A percentile compares a stretch with the other conserved stretches of the same genome.
Conservation (phyloP, 352 stramenopile genomes). For the Globisporangium emineosum region DNA sequence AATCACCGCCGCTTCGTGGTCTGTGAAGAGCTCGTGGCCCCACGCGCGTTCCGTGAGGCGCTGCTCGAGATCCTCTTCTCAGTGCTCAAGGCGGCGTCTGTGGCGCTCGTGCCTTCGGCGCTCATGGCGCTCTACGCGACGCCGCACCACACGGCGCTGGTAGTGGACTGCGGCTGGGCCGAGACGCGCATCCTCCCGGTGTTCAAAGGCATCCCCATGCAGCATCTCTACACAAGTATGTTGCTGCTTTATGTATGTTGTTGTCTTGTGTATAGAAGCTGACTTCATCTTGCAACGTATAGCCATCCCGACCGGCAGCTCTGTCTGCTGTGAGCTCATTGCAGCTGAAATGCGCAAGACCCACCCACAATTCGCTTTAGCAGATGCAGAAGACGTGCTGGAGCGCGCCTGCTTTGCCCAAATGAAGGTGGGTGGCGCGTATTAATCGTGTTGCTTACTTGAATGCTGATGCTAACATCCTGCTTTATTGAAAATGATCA, state of each 20-base stretch:
- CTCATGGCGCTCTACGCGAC: slow-evolving; percentile 69
- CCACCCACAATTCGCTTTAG: slow-evolving; percentile 17
- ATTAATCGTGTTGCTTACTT: neutral
- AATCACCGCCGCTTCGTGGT: slow-evolving; percentile 71
- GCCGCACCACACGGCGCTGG: slow-evolving; percentile 65
- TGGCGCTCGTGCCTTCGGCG: slow-evolving; percentile 67
- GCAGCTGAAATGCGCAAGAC: slow-evolving; percentile 24
- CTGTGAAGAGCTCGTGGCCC: slow-evolving; percentile 72
- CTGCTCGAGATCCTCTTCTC: slow-evolving; percentile 62
- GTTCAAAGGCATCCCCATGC: slow-evolving; percentile 80
- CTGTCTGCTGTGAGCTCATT: slow-evolving; percentile 42
- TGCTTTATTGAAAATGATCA: neutral
- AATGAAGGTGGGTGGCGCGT: slow-evolving; percentile 29
- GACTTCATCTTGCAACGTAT: neutral
- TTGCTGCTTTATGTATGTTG: neutral
- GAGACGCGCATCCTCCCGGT: slow-evolving; percentile 77
- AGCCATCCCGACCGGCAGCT: slow-evolving; percentile 47
- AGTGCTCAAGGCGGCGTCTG: slow-evolving; percentile 58
- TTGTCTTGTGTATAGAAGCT: neutral
- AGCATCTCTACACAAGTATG: slow-evolving; percentile 64
- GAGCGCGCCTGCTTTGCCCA: slow-evolving; percentile 77
- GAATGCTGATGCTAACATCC: neutral
- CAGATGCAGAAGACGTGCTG: slow-evolving; percentile 55
- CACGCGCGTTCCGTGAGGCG: slow-evolving; percentile 57
- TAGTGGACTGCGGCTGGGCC: slow-evolving; percentile 74